Percentiles rank a stretch among this genome's conserved stretches.
These are phyloP conservation scores for Jamesozyma lodderae DNA, from an alignment of 805 yeast genomes.

Conservation along the genomic window DNA sequence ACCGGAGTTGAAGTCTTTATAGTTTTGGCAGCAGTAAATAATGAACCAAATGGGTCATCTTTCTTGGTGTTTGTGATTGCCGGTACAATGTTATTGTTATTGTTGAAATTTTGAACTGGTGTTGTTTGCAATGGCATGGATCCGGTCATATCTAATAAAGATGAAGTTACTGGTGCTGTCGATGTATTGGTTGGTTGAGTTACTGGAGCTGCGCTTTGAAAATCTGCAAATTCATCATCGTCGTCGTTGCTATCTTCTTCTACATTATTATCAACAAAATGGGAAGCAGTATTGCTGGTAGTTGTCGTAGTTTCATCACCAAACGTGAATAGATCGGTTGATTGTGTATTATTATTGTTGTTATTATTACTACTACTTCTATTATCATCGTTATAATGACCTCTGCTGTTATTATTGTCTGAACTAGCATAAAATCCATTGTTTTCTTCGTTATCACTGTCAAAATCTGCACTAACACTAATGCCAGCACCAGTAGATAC, in stretches of 20 bases:
- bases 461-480: slow-evolving; percentile 33
- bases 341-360: not conserved
- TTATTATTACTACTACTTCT: not conserved
- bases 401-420: not conserved
- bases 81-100: slow-evolving; percentile 15
- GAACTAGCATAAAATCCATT: slow-evolving; percentile 26
- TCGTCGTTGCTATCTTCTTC: slow-evolving; percentile 36
- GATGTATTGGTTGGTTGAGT: not conserved
- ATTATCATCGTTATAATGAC: not conserved
- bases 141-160: slow-evolving; percentile 29
- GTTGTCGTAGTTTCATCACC: slow-evolving; percentile 36
- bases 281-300: slow-evolving; percentile 41
- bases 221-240: slow-evolving; percentile 74
- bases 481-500: slow-evolving; percentile 21
- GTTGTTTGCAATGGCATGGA: slow-evolving; percentile 18
- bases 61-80: slow-evolving; percentile 35
- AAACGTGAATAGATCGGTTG: slow-evolving; percentile 34
- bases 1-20: slow-evolving; percentile 1
- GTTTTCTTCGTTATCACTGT: slow-evolving; percentile 44
- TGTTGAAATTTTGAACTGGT: slow-evolving; percentile 14
- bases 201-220: slow-evolving; percentile 49
- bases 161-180: slow-evolving; percentile 12
- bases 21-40: slow-evolving; percentile 31
- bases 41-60: slow-evolving; percentile 64
- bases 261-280: slow-evolving; percentile 27